Base-by-base conservation (phyloP, 2,329 filamentous ascomycete species). In the Monilinia polystroma region DNA sequence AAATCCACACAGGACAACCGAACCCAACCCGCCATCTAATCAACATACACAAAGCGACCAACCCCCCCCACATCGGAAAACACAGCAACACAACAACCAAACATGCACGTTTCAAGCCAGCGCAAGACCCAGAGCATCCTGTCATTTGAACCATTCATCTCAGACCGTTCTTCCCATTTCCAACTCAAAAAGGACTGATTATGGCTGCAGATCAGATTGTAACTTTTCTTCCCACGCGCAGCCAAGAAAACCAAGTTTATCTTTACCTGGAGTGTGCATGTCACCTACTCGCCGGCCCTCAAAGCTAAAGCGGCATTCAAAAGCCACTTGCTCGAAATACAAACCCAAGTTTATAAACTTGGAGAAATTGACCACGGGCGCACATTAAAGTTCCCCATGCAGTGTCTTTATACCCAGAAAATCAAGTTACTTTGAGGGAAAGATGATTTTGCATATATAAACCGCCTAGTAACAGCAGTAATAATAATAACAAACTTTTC, bases 361-460 rank as follows among this genome's bases (percentile, higher is more conserved):
- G 23, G 23, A 23, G 23, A 23, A 23, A 23, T 23, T 23, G 23
- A 49, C 7, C 7, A 29, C 18, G 18, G 32, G 49, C 16, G 53
- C 23, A 20, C 43, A 1, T 52, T 68, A 29, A 20, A 11, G 3
- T 38, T 66, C 2, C n/a, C 68, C 6, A 47, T 66, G 7, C 41
- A 69, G 18, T 68, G 66, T 66, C 12, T 68, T 0, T 68, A 69
- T 29, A 59, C 43, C 7, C 55, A 66, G 23, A 57, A 47, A 16
- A 26, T 67, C n/a, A 3, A 32, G 1, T n/a, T 14, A 16, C 29
- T n/a, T 20, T 18, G 14, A 16, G 32, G 29, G 4, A 29, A 29
- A 29, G 2, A 29, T 3, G 29, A 29, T 3, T 29, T 29, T 29
- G 29, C 4, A 29, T 3, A 29, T 29, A 29, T 29, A 29, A 4